phyloP scores from a whole-genome alignment of 2,329 filamentous ascomycete genomes.

The Verticillium nonalfalfae region DNA sequence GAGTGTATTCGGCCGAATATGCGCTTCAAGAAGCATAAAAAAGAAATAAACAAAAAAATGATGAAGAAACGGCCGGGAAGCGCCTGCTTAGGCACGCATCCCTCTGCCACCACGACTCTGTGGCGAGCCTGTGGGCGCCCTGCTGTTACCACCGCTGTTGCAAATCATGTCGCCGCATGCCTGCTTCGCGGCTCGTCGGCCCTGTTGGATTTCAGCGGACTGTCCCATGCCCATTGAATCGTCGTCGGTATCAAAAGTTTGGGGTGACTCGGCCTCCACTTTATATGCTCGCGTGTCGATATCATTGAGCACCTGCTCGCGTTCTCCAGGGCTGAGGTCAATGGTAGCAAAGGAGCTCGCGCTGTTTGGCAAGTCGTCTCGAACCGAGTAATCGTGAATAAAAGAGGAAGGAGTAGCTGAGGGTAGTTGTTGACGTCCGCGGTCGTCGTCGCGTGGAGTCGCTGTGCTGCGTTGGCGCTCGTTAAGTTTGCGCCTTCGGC shows the following conservation, averaged over 20 bases:
- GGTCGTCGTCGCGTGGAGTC: conserved; percentile 10
- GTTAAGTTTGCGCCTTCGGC: conserved; percentile 35
- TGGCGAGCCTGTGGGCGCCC: not conserved
- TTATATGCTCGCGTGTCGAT: conserved; percentile 6
- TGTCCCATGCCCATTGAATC: not conserved
- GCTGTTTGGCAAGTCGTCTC: not conserved
- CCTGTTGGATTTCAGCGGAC: not conserved
- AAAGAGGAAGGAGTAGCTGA: not conserved
- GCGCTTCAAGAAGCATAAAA: not conserved
- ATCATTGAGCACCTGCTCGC: conserved; percentile 11
- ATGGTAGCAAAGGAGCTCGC: conserved; percentile 1
- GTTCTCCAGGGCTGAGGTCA: conserved; percentile 7
- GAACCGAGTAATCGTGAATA: not conserved
- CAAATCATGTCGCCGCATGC: not conserved
- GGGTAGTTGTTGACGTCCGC: not conserved
- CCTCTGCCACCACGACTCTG: not conserved
- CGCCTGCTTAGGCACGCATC: not conserved
- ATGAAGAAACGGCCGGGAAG: not conserved
- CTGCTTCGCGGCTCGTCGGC: not conserved
- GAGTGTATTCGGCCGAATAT: not conserved
- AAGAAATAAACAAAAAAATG: not conserved
- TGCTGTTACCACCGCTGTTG: not conserved
- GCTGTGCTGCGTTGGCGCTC: conserved; percentile 12
- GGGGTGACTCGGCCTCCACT: not conserved
- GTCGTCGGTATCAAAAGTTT: not conserved